phyloP scores from a whole-genome alignment of 73 alveolate genomes.

The Effrenium voratum region DNA sequence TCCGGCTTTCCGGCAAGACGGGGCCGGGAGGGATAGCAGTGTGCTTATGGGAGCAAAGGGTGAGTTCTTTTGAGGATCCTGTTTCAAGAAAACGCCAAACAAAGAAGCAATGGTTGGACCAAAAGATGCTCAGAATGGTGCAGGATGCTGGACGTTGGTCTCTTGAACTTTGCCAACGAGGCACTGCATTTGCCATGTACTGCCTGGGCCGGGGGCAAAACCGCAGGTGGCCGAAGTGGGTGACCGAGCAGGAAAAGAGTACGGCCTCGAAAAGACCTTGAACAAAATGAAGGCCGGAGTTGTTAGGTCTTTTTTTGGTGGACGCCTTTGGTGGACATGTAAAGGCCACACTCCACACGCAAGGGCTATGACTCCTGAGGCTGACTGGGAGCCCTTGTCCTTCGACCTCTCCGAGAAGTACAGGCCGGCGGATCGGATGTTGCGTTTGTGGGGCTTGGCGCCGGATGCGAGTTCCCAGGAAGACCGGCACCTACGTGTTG shows the following conservation, averaged over 20 bases:
- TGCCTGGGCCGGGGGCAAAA: neutral
- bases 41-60: neutral
- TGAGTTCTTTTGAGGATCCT: no score
- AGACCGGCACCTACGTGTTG: conserved; percentile 95
- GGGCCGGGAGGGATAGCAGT: neutral
- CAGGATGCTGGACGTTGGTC: conserved; percentile 91
- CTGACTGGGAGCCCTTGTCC: conserved; percentile 93
- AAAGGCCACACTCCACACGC: no score
- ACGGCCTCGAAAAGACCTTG: conserved; percentile 97
- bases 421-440: neutral
- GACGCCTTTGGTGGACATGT: no score
- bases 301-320: no score
- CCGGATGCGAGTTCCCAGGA: neutral
- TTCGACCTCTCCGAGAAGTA: conserved; percentile 88
- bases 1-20: neutral
- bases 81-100: no score
- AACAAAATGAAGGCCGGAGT: conserved; percentile 96
- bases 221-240: conserved; percentile 98
- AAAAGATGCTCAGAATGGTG: neutral
- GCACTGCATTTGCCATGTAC: neutral
- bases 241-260: conserved; percentile 98
- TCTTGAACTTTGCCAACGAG: conserved; percentile 92
- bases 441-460: neutral
- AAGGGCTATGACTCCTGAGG: no score
- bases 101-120: neutral